These are phyloP conservation scores for Debaryomyces coudertii DNA, from an alignment of 1,139 yeast genomes.

Conservation along the genomic window DNA sequence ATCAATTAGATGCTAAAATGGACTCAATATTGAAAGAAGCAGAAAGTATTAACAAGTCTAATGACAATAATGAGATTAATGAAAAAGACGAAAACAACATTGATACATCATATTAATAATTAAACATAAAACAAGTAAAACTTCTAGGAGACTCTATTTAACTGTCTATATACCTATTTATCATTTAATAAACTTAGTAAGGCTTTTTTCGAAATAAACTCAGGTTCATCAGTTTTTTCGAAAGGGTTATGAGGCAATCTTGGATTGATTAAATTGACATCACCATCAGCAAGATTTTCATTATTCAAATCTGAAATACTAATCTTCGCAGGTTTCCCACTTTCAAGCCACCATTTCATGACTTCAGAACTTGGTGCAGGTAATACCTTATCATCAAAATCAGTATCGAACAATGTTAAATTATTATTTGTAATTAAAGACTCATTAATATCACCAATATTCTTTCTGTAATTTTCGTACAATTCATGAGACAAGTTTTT, in stretches of 20 bases:
- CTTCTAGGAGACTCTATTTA: conserved; percentile 4
- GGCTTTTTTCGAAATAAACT: conserved; percentile 32
- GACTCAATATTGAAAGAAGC: conserved; percentile 48
- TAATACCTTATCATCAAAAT: conserved; percentile 40
- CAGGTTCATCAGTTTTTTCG: conserved; percentile 37
- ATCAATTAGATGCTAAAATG: conserved; percentile 46
- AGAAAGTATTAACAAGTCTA: conserved; percentile 23
- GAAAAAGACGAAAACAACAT: conserved; percentile 5
- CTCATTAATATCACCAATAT: conserved; percentile 47
- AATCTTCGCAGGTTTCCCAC: conserved; percentile 76
- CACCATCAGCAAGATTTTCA: conserved; percentile 35
- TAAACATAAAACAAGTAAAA: not conserved
- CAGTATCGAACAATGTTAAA: conserved; percentile 32
- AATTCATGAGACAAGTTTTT: conserved; percentile 60
- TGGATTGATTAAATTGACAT: conserved; percentile 62
- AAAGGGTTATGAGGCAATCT: conserved; percentile 73
- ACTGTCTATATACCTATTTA: conserved; percentile 2
- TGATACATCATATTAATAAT: not conserved
- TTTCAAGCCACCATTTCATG: conserved; percentile 90
- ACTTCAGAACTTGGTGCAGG: conserved; percentile 90
- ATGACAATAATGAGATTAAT: conserved; percentile 5
- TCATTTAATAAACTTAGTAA: conserved; percentile 26
- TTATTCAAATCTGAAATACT: conserved; percentile 43
- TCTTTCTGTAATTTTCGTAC: conserved; percentile 57
- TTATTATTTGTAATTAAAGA: conserved; percentile 34